Evolutionary conservation across 306 rosid species (phyloP), one percentile per base, ranked within the genome.

Genomic region (Erythrophleum fordii): DNA sequence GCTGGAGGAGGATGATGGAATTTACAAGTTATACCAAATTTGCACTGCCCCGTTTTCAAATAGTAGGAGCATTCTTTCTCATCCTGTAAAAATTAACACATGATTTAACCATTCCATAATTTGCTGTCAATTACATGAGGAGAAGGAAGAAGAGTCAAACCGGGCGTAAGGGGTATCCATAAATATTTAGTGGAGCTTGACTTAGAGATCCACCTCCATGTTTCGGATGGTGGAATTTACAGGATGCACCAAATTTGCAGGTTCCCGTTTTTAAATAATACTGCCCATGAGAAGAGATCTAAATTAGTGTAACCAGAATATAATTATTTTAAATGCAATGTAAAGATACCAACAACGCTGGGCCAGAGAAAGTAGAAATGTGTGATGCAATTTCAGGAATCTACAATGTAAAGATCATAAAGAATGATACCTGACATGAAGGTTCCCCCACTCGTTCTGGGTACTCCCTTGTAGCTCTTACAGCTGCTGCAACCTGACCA

Each of bases 31-130:
- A 88, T n/a, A 77, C 95, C 97, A 88, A 94, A 94, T 86, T 94
- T 94, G 97, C 97, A 94, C 71, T 86, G 98, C 98, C 97, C 97
- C 90, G 92, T 92, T 90, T 94, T 92, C 91, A 94, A 94, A 94
- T 92, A 94, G 80, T 94, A 94, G 97, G 97, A 91, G 98, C 98
- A 92, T 84, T 94, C 98, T 46, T 73, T 85, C 95, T 94, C 97
- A 37, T 94, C 95, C 97, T 94, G 88, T 87, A 70, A 26, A 79
- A 83, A 79, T 22, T 56, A 61, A 52, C 14, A 45, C 72, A 66
- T 18, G 28, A 44, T 59, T 81, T 41, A 77, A 51, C 13, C 80
- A 82, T 23, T 3, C 52, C 81, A 81, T 23, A 23, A 61, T 51
- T 79, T 64, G 25, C 39, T 29, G 22, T 55, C 37, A 45, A 18